phyloP scores from a whole-genome alignment of 2,329 filamentous ascomycete genomes.

The Aspergillus bombycis region DNA sequence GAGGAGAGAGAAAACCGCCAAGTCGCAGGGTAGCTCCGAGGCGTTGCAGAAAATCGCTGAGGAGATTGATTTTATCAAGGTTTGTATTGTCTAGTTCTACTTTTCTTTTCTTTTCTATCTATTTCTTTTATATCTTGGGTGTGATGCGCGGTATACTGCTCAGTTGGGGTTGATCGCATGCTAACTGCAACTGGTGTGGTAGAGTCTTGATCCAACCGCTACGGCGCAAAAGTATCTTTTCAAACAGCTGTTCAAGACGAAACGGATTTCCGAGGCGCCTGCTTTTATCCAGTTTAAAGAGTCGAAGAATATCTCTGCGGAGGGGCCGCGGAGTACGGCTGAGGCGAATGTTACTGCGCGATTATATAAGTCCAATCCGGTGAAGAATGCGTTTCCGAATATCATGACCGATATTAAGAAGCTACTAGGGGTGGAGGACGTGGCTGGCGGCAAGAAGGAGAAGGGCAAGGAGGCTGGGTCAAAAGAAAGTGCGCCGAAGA shows the following conservation, averaged over 20 bases:
- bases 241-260: constrained; percentile 60
- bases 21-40: constrained; percentile 45
- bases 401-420: constrained; percentile 46
- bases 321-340: constrained; percentile 48
- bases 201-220: constrained; percentile 55
- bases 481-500: neutral
- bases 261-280: constrained; percentile 57
- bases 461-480: neutral
- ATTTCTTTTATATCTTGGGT: neutral
- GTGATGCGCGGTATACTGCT: neutral
- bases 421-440: constrained; percentile 41
- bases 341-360: constrained; percentile 62
- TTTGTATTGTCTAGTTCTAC: constrained; percentile 25
- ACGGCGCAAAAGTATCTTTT: constrained; percentile 59
- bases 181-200: constrained; percentile 2
- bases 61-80: constrained; percentile 62
- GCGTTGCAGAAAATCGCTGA: constrained; percentile 51
- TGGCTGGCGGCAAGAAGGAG: constrained; percentile 21
- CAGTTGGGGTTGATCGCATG: constrained; percentile 12
- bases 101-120: neutral
- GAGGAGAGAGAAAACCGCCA: constrained; percentile 60
- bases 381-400: constrained; percentile 57
- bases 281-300: constrained; percentile 48
- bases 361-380: constrained; percentile 62
- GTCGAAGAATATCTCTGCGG: constrained; percentile 40